Conservation (phyloP, 805 yeast species). For the Phaffomyces opuntiae region DNA sequence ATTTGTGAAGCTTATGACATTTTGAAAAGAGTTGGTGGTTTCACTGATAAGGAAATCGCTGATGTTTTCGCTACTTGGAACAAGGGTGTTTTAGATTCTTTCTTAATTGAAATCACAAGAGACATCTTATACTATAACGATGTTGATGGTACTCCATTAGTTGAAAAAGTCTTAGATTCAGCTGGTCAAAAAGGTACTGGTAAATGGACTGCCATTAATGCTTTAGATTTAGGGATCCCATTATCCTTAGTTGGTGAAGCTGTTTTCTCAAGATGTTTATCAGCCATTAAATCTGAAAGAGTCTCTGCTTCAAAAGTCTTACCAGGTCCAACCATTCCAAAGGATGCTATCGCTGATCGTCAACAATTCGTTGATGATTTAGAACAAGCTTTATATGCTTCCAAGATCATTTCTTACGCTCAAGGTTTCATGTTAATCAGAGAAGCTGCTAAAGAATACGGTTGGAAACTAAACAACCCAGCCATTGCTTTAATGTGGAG, state of each 20-base stretch:
- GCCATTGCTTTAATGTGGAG: constrained; percentile 99
- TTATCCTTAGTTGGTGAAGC: constrained; percentile 98
- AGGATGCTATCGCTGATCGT: constrained; percentile 65
- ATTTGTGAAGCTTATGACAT: constrained; percentile 97
- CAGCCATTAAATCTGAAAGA: constrained; percentile 91
- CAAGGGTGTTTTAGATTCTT: constrained; percentile 95
- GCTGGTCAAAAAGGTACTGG: constrained; percentile 99
- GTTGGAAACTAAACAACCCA: constrained; percentile 96
- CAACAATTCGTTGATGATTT: constrained; percentile 82
- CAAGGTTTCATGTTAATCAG: constrained; percentile 99
- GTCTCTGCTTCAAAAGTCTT: constrained; percentile 71
- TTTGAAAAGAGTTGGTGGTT: constrained; percentile 88
- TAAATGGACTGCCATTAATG: constrained; percentile 99
- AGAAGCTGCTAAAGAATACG: constrained; percentile 95
- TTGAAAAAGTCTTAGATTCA: constrained; percentile 91
- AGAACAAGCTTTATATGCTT: constrained; percentile 97
- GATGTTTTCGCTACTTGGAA: constrained; percentile 92
- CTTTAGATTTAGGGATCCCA: constrained; percentile 96
- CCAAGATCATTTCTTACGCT: constrained; percentile 96
- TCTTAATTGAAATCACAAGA: constrained; percentile 93
- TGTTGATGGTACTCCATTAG: constrained; percentile 84
- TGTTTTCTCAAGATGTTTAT: constrained; percentile 91
- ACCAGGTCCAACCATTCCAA: constrained; percentile 69
- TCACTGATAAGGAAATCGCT: constrained; percentile 86
- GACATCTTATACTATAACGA: constrained; percentile 89